Conservation (phyloP, 352 stramenopile species). For the Phytophthora litchii region DNA sequence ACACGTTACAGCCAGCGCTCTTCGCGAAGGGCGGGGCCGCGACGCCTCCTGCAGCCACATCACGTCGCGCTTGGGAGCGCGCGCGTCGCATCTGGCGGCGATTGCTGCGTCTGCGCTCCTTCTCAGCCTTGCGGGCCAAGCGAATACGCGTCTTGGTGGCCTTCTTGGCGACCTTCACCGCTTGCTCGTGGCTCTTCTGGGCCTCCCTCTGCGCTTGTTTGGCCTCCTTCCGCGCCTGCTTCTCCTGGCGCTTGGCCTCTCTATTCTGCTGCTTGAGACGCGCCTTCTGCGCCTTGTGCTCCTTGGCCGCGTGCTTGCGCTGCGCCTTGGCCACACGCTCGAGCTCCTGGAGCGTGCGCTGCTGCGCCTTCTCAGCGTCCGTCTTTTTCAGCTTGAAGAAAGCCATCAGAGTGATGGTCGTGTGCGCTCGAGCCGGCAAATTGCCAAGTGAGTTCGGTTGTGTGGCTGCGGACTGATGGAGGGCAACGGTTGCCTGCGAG, state of each 20-base stretch:
- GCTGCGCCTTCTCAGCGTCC: conserved; percentile 32
- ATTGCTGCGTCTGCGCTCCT: conserved; percentile 17
- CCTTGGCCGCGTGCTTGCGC: conserved; percentile 21
- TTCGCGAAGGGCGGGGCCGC: conserved; percentile 37
- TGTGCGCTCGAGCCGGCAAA: conserved; percentile 24
- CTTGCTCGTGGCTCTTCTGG: conserved; percentile 15
- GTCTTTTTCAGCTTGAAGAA: conserved; percentile 35
- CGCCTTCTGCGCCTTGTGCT: conserved; percentile 27
- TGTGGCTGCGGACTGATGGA: conserved; percentile 23
- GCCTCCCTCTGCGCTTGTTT: conserved; percentile 26
- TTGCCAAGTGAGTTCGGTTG: conserved; percentile 30
- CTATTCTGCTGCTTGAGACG: conserved; percentile 24
- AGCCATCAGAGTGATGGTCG: conserved; percentile 31
- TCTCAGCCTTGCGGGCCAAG: conserved; percentile 27
- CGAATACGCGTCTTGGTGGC: conserved; percentile 27
- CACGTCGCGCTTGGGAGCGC: background rate
- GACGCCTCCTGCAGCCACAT: conserved; percentile 1
- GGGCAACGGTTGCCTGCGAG: conserved; percentile 19
- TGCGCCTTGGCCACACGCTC: conserved; percentile 34
- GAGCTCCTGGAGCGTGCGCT: conserved; percentile 30
- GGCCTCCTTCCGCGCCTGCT: conserved; percentile 21
- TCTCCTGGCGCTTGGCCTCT: conserved; percentile 14
- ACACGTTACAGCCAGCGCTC: conserved; percentile 45
- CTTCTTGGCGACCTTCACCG: conserved; percentile 33
- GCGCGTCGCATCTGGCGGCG: conserved; percentile 6